Evolutionary conservation across 352 stramenopile genomes (phyloP), one percentile per base, ranked within the genome.

Genomic region (Lagenidium sp.): DNA sequence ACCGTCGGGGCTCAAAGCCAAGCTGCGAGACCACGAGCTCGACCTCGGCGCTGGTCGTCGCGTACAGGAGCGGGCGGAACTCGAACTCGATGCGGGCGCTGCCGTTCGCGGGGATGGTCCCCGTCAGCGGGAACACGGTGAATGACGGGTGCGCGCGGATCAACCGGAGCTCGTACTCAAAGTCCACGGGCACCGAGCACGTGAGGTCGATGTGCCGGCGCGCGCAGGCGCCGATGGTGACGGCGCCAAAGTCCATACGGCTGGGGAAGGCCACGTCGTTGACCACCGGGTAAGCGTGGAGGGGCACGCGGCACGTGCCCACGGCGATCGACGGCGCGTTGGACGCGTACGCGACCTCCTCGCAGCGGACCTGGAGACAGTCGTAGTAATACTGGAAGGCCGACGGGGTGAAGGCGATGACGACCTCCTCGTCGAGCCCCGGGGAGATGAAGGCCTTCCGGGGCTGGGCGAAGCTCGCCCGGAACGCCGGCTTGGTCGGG

Each of bases 381-480:
- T 95, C 85, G 63, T 94, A 91, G 60, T 95, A 88, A 60, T 95
- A 96, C 44, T 91, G 81, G 40, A 83, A 90, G 28, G 82, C 71
- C 5, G 47, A 39, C 0, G 82, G 68, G 4, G 51, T 60, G 59
- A 95, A 95, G 1, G 64, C 68, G 22, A 96, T 64, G 19, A 74
- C 24, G 32, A 96, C 60, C 32, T 93, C 79, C 40, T 95, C 78
- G 16, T 36, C 60, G 11, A 94, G 72, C 1, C 85, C 85, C 1
- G 84, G 63, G 1, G 80, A 80, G 6, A 96, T 47, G 16, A 85
- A 78, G 4, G 72, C 61, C 44, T 69, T 70, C 11, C 80, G 78
- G 10, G 78, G 55, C 15, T 47, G 41, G 21, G 59, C 42, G 46
- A 88, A 89, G 8, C 58, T 38, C 15, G 60, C 65, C 30, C 64